A percentile compares a stretch with the other conserved stretches of the same genome.
phyloP scores from a whole-genome alignment of 257 asterid genomes.

The Echium plantagineum region DNA sequence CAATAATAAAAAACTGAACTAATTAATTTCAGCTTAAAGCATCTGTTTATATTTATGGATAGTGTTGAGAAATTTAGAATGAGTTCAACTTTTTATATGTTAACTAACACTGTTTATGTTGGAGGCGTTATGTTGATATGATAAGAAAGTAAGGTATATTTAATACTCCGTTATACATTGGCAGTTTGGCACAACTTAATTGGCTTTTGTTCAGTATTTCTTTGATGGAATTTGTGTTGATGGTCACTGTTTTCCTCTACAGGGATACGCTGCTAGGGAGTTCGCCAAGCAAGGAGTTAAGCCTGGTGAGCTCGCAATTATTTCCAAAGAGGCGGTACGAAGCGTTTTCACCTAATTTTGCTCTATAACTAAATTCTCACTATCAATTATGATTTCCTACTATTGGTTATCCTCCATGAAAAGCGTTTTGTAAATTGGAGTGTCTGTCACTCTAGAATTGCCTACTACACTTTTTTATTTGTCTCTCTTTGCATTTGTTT shows the following conservation, averaged over 20 bases:
- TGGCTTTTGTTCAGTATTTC: background rate
- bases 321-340: constrained; percentile 92
- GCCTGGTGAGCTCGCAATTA: constrained; percentile 78
- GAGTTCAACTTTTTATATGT: background rate
- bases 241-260: constrained; percentile 11
- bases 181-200: background rate
- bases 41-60: background rate
- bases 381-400: background rate
- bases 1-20: too few species aligned
- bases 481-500: background rate
- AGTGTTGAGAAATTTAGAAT: background rate
- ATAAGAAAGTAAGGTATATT: too few species aligned
- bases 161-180: too few species aligned
- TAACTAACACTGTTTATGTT: background rate
- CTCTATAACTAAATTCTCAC: background rate
- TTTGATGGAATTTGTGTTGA: too few species aligned
- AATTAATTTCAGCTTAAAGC: too few species aligned
- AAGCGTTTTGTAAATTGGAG: background rate
- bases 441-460: background rate
- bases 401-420: constrained; percentile 2
- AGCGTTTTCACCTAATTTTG: background rate
- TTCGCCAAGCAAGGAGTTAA: constrained; percentile 86
- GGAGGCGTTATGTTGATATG: background rate
- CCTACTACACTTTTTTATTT: background rate
- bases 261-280: constrained; percentile 98